Percentiles rank a stretch among this genome's conserved stretches.
Conservation (phyloP, 1,139 yeast species). For the Zhuliangozyma parablackwelliae region DNA sequence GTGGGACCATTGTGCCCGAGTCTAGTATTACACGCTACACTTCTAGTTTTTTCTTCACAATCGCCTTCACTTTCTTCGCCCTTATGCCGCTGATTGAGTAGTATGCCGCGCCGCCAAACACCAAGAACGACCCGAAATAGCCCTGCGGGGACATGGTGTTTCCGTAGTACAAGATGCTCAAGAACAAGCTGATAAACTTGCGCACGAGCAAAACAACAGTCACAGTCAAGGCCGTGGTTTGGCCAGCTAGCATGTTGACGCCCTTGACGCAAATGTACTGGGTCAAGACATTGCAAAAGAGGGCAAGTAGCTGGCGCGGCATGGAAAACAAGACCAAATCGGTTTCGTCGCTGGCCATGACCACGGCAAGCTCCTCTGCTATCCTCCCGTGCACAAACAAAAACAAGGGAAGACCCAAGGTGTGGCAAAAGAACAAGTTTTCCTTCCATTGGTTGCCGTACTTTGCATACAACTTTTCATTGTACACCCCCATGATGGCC, state of each 20-base stretch:
- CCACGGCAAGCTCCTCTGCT: constrained; percentile 11
- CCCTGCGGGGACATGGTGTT: constrained; percentile 36
- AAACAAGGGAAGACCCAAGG: constrained; percentile 56
- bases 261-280: constrained; percentile 67
- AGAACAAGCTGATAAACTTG: constrained; percentile 53
- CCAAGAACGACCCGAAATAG: constrained; percentile 45
- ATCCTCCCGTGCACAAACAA: constrained; percentile 21
- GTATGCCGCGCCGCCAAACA: constrained; percentile 50
- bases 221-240: constrained; percentile 56
- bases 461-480: constrained; percentile 44
- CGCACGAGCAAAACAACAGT: constrained; percentile 57
- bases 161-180: constrained; percentile 49
- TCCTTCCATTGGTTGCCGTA: constrained; percentile 67
- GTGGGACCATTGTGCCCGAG: background rate
- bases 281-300: constrained; percentile 47
- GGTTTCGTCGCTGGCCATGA: constrained; percentile 7
- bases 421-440: constrained; percentile 57
- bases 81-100: constrained; percentile 22
- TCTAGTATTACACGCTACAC: background rate
- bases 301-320: constrained; percentile 18
- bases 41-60: background rate
- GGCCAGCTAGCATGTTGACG: constrained; percentile 58
- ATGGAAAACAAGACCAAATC: constrained; percentile 1
- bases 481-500: constrained; percentile 53
- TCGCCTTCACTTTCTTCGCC: background rate